Base-by-base conservation (phyloP, 2,329 filamentous ascomycete species). In the Lachnellula hyalina region DNA sequence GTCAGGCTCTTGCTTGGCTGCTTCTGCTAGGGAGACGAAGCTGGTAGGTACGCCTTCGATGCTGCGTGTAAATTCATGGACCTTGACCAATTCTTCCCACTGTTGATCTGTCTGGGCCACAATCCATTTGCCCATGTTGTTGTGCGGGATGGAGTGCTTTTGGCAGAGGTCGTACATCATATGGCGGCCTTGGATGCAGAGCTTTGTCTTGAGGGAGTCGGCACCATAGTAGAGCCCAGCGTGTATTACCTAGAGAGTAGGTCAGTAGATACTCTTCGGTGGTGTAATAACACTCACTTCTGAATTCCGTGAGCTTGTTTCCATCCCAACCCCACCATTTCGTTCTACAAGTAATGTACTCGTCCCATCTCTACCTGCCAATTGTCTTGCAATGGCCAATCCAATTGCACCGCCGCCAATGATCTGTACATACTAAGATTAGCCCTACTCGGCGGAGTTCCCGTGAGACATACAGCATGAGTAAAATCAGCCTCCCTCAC, bases 71-170 rank as follows among this genome's bases (percentile, higher is more conserved):
- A 79, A 73, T 9, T 67, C 67, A 59, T 80, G 73, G 19, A 87
- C 71, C 19, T 67, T 70, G 61, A 84, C 72, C 2, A 81, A 81
- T 45, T 66, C 65, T 50, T 66, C 62, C 49, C 54, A 63, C 58
- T 97, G 89, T 47, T 73, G 74, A 1, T 78, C 77, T 51, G 84
- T 87, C 74, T 97, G 94, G 0, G 93, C 93, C 1, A 97, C 89
- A 65, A 97, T 88, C 92, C 93, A 96, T 75, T 96, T 97, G 56
- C 91, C 91, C 23, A 84, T 88, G 68, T 86, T 86, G 52, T 78
- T 78, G 72, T 94, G 81, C 0, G 83, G 83, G 49, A 99, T 87
- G 54, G 72, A 71, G 65, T 89, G 76, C 54, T 74, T 74, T 5
- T 74, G 72, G 75, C 93, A 96, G 42, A 96, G 82, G 4, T 77